Base-by-base conservation (phyloP, 495 filamentous ascomycete genomes). In the Penicillium arizonense region DNA sequence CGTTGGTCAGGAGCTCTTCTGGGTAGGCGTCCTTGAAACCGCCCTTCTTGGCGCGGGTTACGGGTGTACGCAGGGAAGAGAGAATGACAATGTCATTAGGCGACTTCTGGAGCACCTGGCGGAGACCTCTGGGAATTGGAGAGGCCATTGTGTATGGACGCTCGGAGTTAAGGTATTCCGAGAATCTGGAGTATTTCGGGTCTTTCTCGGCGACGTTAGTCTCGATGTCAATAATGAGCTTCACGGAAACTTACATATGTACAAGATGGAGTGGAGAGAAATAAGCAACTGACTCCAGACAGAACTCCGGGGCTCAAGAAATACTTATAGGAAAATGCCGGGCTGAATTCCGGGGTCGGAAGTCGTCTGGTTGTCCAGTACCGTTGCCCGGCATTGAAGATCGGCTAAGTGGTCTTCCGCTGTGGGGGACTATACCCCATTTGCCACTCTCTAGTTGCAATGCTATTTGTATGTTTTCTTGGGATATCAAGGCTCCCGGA, bases 1-100 rank as follows among this genome's bases (percentile, higher is more conserved):
- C 91, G 60, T 81, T 72, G 24, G 87, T 78, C 39, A 96, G 87
- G 28, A 96, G 79, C 67, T 96, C 88, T 66, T 96, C 91, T 14
- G 93, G 91, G 71, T 93, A 91, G 39, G 92, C 84, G 69, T 96
- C 87, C 69, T 88, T 87, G 59, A 97, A 87, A 34, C 82, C 81
- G 59, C 92, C 92, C 68, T 89, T 89, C 71, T 86, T 82, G 49
- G 88, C 87, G 52, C 90, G 88, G 42, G 85, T 87, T 56, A 96
- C 83, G 33, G 91, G 87, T 14, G 91, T 96, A 39, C 91, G 90
- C 49, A 96, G 81, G 7, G 90, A 85, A 28, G 91, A 92, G 55
- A 95, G 85, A 65, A 97, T 88, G 67, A 97, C 89, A 40, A 91
- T 82, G 68, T 96, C 91, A 21, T 82, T 80, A 14, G 90, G 88